These are phyloP conservation scores for Tetradesmus lagerheimii DNA, from an alignment of 139 green algal genomes.

Conservation along the genomic window DNA sequence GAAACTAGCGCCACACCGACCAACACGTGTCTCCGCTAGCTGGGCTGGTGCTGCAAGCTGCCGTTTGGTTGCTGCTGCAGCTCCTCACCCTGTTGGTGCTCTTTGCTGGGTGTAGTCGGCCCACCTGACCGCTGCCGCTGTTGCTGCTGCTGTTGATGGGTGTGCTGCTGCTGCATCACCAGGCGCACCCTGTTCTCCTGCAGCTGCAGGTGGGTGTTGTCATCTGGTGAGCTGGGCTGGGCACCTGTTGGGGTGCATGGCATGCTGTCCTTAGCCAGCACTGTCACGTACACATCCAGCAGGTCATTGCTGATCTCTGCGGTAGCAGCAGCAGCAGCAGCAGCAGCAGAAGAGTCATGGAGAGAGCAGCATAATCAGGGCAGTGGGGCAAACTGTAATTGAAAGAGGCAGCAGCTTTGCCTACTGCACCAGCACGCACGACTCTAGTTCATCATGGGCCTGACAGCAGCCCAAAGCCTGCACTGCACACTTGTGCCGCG, in stretches of 20 bases:
- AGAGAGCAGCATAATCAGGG: too few species aligned
- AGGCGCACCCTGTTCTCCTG: constrained; percentile 24
- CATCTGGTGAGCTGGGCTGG: constrained; percentile 15
- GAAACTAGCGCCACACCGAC: not conserved
- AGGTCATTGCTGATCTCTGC: constrained; percentile 19
- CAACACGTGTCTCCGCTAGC: not conserved
- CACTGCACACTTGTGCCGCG: too few species aligned
- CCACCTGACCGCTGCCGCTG: constrained; percentile 9
- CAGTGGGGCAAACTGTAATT: not conserved
- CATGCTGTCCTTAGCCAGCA: not conserved
- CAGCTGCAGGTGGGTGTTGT: constrained; percentile 20
- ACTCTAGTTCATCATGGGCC: too few species aligned
- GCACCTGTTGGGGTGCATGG: not conserved
- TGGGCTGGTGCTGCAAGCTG: not conserved
- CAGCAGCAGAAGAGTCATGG: not conserved
- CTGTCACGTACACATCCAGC: constrained; percentile 34
- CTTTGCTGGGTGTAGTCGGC: not conserved
- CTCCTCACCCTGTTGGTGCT: not conserved
- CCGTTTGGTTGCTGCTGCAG: constrained; percentile 11
- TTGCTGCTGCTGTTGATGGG: constrained; percentile 24
- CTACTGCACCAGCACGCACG: not conserved
- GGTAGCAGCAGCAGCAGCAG: not conserved
- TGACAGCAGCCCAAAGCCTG: too few species aligned
- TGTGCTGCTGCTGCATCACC: constrained; percentile 8
- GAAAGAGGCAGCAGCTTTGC: not conserved